A percentile compares a stretch with the other conserved stretches of the same genome.
These are phyloP conservation scores for Pseudisothecium myosuroides DNA, from an alignment of 225 moss, liverwort and hornwort species.

Conservation along the genomic window DNA sequence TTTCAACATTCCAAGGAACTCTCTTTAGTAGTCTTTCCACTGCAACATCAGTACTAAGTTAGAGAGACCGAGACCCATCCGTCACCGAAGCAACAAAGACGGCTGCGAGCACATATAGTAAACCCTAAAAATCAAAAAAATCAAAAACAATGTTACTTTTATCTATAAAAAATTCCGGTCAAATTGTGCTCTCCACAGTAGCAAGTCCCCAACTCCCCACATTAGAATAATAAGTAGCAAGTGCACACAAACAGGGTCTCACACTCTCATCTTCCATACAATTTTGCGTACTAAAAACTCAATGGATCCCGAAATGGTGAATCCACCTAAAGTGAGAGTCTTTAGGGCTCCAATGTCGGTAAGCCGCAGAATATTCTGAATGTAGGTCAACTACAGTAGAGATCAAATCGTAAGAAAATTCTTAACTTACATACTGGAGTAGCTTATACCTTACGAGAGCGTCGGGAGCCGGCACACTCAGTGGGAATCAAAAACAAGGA, in stretches of 20 bases:
- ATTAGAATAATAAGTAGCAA: neutral
- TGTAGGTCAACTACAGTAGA: neutral
- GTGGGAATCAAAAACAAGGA: neutral
- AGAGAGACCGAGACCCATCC: neutral
- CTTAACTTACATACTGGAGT: neutral
- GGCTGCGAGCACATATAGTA: neutral
- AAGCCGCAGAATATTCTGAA: neutral
- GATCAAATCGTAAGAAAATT: neutral
- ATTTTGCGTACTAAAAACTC: neutral
- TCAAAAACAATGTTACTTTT: neutral
- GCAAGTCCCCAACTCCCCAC: no score
- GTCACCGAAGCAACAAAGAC: neutral
- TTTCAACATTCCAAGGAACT: neutral
- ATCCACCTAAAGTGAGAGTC: neutral
- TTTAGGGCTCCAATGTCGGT: neutral
- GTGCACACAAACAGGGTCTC: neutral
- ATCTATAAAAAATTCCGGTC: neutral
- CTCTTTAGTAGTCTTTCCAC: neutral
- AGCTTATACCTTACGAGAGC: neutral
- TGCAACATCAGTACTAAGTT: neutral
- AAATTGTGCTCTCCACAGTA: neutral
- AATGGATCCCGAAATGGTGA: neutral
- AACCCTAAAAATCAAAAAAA: neutral
- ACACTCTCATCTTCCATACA: neutral
- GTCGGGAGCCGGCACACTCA: neutral